phyloP scores from a whole-genome alignment of 73 alveolate species.

The Symbiodinium pilosum region DNA sequence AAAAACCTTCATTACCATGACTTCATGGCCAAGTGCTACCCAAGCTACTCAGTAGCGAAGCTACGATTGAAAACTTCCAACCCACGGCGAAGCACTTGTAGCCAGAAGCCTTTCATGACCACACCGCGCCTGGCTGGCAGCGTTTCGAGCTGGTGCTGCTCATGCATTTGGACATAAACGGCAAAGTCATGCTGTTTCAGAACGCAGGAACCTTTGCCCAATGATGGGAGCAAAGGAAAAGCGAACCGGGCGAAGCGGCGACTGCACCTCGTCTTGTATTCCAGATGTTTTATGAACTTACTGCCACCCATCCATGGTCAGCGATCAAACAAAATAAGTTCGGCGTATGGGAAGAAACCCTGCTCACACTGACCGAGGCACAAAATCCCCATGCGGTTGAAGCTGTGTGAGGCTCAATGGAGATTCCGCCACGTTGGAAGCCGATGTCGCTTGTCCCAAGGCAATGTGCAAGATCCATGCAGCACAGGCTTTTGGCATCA shows the following conservation, averaged over 20 bases:
- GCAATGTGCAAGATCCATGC: neutral
- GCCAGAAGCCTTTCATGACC: slow-evolving; percentile 6
- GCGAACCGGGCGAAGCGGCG: neutral
- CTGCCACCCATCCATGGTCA: neutral
- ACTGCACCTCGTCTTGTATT: neutral
- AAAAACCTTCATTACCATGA: too few relatives aligned
- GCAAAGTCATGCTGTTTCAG: too few relatives aligned
- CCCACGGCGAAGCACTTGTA: neutral
- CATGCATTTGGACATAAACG: neutral
- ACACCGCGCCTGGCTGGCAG: slow-evolving; percentile 3
- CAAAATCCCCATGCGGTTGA: neutral
- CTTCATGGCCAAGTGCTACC: too few relatives aligned
- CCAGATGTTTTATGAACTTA: neutral
- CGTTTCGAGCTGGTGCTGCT: neutral
- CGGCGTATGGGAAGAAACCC: neutral
- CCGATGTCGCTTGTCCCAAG: neutral
- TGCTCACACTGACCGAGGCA: neutral
- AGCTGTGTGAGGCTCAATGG: neutral
- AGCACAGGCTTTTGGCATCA: neutral
- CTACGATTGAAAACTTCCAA: neutral
- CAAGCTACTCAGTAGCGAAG: neutral
- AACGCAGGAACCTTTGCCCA: neutral
- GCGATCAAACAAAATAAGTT: neutral
- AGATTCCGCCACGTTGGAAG: neutral
- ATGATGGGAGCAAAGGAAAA: neutral